Base-by-base conservation (phyloP, 2,329 filamentous ascomycete species). In the Sporothrix schenckii region DNA sequence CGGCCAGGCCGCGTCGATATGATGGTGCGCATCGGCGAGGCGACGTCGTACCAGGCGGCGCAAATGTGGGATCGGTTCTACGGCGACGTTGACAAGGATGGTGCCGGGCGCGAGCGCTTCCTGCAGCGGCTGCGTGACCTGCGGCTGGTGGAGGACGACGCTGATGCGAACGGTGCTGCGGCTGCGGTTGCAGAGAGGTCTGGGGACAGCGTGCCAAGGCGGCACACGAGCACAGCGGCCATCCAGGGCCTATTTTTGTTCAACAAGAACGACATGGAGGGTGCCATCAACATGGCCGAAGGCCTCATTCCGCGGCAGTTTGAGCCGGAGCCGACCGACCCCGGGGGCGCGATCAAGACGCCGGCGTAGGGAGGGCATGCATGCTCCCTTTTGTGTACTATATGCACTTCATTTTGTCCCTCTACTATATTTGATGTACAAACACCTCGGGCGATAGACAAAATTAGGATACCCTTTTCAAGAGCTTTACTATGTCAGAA, bases 41-140 rank as follows among this genome's bases (percentile, higher is more conserved):
- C 94, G 44, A 94, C 92, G 2, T 85, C 88, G 71, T 91, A 92
- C 78, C 95, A 98, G 80, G 94, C 96, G 21, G 87, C 83, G 16
- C 85, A 91, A 79, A 91, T 99, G 81, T 99, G 94, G 93, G 91
- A 96, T 79, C 89, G 95, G 24, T 99, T 98, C 82, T 99, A 98
- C 77, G 91, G 91, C 4, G 92, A 96, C 47, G 83, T 92, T 30
- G 94, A 97, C 77, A 74, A 76, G 0, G 85, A 88, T 69, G 88
- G 89, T 19, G 79, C 81, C 6, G 86, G 88, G 24, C 88, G 89
- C 75, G 81, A 86, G 75, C 83, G 85, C 21, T 98, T 99, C 81
- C 80, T 98, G 73, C 77, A 84, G 27, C 88, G 87, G 72, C 86
- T 97, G 14, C 85, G 88, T 58, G 85, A 89, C 65, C 82, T 95